Evolutionary conservation across 192 early-diverging fungal genomes (phyloP).

Genomic region (Rhizoclosmatium globosum): DNA sequence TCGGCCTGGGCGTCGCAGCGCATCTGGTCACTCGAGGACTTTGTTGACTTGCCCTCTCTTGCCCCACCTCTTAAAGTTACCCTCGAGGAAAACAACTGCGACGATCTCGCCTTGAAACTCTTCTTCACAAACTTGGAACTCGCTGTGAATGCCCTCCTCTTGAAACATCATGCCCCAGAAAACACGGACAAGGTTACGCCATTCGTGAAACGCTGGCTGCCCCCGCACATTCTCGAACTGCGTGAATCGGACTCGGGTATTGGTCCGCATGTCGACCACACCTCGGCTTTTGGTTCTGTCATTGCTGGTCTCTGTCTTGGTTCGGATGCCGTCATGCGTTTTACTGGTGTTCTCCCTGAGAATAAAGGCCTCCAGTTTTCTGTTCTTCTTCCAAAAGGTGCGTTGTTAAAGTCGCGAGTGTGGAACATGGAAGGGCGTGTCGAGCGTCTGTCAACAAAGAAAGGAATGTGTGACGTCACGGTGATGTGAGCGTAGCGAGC

Average conservation of each 20-base stretch:
- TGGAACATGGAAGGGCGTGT: too few species aligned
- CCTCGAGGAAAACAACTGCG: neutral
- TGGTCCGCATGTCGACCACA: conserved; percentile 83
- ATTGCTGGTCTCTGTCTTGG: conserved; percentile 80
- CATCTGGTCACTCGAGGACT: conserved; percentile 1
- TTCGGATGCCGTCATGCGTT: conserved; percentile 75
- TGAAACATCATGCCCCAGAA: neutral
- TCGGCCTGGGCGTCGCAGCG: conserved; percentile 27
- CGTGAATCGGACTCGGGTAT: conserved; percentile 72
- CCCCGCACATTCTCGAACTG: conserved; percentile 84
- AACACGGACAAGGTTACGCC: conserved; percentile 67
- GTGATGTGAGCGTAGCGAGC: too few species aligned
- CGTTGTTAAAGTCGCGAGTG: too few species aligned
- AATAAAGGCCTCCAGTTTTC: conserved; percentile 50
- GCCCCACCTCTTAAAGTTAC: neutral
- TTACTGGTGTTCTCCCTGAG: conserved; percentile 64
- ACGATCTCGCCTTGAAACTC: neutral
- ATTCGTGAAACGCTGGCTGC: conserved; percentile 60
- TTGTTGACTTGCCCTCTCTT: neutral
- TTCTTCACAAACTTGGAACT: neutral
- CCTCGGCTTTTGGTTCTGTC: conserved; percentile 76
- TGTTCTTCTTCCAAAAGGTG: conserved; percentile 64
- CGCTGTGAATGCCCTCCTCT: neutral
- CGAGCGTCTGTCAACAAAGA: too few species aligned
- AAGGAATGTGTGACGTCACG: too few species aligned